Evolutionary conservation across 768 basidiomycete species (phyloP).

Genomic region (Pisolithus microcarpus): DNA sequence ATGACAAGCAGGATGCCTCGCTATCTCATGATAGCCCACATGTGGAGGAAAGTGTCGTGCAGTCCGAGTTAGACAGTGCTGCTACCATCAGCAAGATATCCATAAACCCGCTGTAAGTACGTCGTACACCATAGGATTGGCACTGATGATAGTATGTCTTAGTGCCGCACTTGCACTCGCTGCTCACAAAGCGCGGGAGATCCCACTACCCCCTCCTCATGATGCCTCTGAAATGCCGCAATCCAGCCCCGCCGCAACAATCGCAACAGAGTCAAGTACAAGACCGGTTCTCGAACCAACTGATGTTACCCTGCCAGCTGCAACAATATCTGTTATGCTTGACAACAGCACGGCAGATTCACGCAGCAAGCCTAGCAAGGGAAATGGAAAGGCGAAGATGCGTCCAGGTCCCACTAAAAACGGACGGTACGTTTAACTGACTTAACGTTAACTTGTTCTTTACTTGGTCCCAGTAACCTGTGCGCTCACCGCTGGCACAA

Average conservation of each 20-base stretch:
- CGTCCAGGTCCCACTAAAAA: neutral
- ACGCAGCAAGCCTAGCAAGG: neutral
- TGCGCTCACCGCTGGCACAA: neutral
- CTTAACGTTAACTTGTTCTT: neutral
- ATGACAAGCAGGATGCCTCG: too few species aligned
- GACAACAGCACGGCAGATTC: neutral
- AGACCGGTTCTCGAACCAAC: neutral
- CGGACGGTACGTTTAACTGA: neutral
- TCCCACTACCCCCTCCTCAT: neutral
- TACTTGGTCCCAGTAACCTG: neutral
- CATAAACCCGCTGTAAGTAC: too few species aligned
- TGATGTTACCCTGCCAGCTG: neutral
- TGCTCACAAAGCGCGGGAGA: neutral
- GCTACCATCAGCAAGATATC: too few species aligned
- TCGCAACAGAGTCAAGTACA: neutral
- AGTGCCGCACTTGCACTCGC: neutral
- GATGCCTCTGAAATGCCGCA: neutral
- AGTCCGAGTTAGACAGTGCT: too few species aligned
- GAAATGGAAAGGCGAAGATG: neutral
- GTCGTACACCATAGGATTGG: too few species aligned
- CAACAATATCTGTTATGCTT: neutral
- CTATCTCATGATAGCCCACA: too few species aligned
- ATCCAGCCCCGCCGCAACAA: neutral
- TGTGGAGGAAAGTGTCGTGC: too few species aligned
- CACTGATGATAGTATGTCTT: neutral